Base-by-base conservation (phyloP, 345 rosid genomes). In the Reutealis trisperma region DNA sequence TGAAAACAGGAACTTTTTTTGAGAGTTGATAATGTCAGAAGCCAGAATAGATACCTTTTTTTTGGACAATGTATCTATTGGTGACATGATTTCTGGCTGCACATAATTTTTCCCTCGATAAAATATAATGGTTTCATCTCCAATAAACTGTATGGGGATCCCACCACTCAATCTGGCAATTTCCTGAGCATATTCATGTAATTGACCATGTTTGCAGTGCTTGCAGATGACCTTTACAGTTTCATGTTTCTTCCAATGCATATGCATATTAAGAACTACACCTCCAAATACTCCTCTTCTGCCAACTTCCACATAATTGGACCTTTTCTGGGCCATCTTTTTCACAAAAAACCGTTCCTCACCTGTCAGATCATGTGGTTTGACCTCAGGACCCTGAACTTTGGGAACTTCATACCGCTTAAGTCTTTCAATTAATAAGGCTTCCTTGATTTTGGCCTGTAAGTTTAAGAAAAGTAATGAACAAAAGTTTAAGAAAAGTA, bases 241-340 rank as follows among this genome's bases (percentile, higher is more conserved):
- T 78, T 96, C 97, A 55, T 93, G 98, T 21, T 90, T 94, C 81
- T 94, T 93, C 98, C 97, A 93, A 61, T 94, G 97, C 86, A 93
- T 75, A 80, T 94, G 98, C 99, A 93, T 91, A 49, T 94, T 94
- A n/a, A 93, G 90, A 80, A 94, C 88, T 76, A 93, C 91, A 74
- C 99, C 99, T 61, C 97, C 98, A 69, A 91, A 91, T 24, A 95
- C 82, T 78, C 94, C 99, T 88, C 98, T 87, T 84, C 96, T 87
- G 54, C 99, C 96, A 85, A 84, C 57, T 3, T 93, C 94, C 21
- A 84, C 98, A 57, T 96, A 96, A 71, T 96, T 96, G 62, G 92
- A 91, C 76, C 87, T 85, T 75, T 94, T 94, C 86, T 93, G 98
- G 32, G 90, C 94, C 90, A 93, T 91, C 84, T 87, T 94, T 87